Conservation (phyloP, 805 yeast genomes). For the Metschnikowia koreensis region DNA sequence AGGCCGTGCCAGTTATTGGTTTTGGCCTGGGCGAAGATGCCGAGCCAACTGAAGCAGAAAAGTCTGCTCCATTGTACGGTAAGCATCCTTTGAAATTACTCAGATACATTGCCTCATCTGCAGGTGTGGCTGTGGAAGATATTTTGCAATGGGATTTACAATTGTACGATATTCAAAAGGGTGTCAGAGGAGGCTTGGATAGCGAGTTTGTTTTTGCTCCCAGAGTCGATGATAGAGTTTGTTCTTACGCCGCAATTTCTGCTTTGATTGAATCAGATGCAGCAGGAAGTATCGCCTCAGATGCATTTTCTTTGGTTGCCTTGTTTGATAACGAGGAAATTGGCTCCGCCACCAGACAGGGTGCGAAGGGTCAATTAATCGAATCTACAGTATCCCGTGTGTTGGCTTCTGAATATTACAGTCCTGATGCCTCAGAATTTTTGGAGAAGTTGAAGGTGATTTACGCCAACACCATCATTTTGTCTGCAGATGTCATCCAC, state of each 20-base stretch:
- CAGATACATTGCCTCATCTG: constrained; percentile 64
- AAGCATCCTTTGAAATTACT: constrained; percentile 67
- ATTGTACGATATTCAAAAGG: constrained; percentile 78
- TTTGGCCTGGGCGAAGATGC: constrained; percentile 43
- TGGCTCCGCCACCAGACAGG: constrained; percentile 77
- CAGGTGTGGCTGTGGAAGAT: constrained; percentile 58
- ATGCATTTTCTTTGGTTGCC: constrained; percentile 56
- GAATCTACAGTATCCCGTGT: constrained; percentile 64
- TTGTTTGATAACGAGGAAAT: constrained; percentile 81
- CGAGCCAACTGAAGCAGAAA: constrained; percentile 55
- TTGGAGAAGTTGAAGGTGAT: constrained; percentile 36
- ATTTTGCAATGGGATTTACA: constrained; percentile 73
- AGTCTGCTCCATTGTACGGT: constrained; percentile 61
- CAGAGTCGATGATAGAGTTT: constrained; percentile 80
- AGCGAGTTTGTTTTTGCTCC: constrained; percentile 79
- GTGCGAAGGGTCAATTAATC: constrained; percentile 75
- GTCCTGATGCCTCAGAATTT: constrained; percentile 18
- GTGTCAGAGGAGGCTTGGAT: constrained; percentile 72
- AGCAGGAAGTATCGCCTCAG: constrained; percentile 23
- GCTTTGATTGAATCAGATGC: constrained; percentile 48
- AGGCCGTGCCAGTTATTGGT: constrained; percentile 77
- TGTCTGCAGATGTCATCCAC: constrained; percentile 85
- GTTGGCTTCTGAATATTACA: constrained; percentile 29
- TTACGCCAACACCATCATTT: constrained; percentile 72
- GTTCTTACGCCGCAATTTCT: constrained; percentile 69